A percentile compares a stretch with the other conserved stretches of the same genome.
phyloP scores from a whole-genome alignment of 257 asterid genomes.

The Solanum medicagineum region DNA sequence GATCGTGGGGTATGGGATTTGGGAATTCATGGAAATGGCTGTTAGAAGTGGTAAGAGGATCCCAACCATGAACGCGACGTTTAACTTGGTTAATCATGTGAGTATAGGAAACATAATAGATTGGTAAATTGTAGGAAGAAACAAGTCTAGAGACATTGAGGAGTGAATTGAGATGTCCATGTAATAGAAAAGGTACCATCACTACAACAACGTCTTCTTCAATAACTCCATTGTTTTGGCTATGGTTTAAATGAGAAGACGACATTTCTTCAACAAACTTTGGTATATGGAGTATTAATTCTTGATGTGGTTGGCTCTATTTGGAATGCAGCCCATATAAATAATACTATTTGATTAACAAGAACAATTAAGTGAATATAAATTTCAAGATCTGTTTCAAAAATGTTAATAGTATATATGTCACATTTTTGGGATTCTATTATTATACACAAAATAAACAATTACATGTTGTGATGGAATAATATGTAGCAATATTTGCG shows the following conservation, averaged over 20 bases:
- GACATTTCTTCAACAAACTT: background rate
- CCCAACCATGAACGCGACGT: background rate
- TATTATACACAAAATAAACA: no score
- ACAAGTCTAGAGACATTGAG: background rate
- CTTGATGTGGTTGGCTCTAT: no score
- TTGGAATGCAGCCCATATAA: no score
- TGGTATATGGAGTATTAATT: background rate
- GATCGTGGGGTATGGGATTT: background rate
- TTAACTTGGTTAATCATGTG: background rate
- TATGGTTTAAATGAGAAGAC: background rate
- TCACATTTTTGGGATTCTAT: no score
- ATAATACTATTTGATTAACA: no score
- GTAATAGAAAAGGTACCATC: background rate
- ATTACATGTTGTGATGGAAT: no score
- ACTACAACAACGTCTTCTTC: background rate
- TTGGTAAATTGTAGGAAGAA: background rate
- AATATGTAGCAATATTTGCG: no score
- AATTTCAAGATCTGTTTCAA: no score
- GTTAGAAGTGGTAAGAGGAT: background rate
- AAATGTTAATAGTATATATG: no score
- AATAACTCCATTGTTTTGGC: background rate
- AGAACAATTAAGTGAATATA: no score
- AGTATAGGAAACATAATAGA: background rate
- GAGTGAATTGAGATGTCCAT: background rate
- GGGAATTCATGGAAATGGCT: background rate